Conservation (phyloP, 169 alveolate genomes). For the Neospora caninum region DNA sequence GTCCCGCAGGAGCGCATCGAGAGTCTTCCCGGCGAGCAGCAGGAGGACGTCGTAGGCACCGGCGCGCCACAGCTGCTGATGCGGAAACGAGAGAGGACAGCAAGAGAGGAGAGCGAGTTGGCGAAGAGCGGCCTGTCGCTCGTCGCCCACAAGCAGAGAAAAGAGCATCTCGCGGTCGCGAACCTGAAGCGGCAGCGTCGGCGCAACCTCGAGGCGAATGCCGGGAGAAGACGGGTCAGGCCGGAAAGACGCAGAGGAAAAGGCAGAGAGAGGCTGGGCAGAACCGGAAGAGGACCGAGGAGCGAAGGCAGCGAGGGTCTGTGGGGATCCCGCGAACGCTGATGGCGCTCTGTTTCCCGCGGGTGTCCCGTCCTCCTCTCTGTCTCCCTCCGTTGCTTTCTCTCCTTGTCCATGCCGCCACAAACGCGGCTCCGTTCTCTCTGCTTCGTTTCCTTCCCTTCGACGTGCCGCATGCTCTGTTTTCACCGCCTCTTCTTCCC, state of each 20-base stretch:
- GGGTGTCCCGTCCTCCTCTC: background rate
- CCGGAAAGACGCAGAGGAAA: background rate
- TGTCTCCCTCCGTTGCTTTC: background rate
- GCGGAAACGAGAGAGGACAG: slow-evolving; percentile 5
- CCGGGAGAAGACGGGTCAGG: background rate
- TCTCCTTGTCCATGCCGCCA: background rate
- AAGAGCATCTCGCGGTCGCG: background rate
- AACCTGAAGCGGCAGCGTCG: background rate
- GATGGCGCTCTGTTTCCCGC: background rate
- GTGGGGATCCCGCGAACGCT: no score
- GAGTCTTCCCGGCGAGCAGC: background rate
- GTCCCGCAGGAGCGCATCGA: slow-evolving; percentile 24
- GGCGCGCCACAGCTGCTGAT: background rate
- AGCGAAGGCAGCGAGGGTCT: no score
- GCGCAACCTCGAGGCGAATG: background rate
- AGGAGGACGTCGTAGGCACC: background rate
- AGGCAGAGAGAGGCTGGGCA: no score
- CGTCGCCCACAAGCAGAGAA: background rate
- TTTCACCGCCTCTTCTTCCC: background rate
- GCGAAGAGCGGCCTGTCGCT: background rate
- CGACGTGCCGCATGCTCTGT: background rate
- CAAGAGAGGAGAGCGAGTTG: slow-evolving; percentile 39
- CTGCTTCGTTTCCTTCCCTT: background rate
- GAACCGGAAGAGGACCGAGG: no score
- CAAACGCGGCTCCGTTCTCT: background rate